phyloP scores from a whole-genome alignment of 306 rosid species.

The Oxytropis ochrocephala region DNA sequence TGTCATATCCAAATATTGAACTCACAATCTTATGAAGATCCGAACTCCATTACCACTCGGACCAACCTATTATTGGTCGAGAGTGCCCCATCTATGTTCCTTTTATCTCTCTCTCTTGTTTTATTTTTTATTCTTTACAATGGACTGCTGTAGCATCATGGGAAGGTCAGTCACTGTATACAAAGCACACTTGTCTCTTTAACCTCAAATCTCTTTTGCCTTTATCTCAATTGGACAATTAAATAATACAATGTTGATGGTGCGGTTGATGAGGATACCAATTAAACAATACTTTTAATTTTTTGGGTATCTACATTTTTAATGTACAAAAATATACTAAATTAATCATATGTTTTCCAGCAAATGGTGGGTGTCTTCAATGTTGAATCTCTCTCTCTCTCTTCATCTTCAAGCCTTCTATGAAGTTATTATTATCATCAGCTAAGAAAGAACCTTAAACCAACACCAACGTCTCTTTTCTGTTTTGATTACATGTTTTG shows the following conservation, averaged over 20 bases:
- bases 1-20: no score
- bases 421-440: no score
- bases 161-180: constrained; percentile 23
- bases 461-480: not conserved
- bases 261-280: constrained; percentile 24
- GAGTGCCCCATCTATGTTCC: not conserved
- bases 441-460: constrained; percentile 11
- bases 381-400: constrained; percentile 23
- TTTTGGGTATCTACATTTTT: not conserved
- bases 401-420: constrained; percentile 20
- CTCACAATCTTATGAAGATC: no score
- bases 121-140: constrained; percentile 11
- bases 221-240: constrained; percentile 12
- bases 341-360: constrained; percentile 29
- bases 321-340: constrained; percentile 22
- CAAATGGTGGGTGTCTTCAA: constrained; percentile 38
- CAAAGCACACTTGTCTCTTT: not conserved
- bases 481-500: constrained; percentile 27
- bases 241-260: constrained; percentile 15
- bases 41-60: no score
- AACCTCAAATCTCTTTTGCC: not conserved
- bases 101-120: not conserved
- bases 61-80: no score
- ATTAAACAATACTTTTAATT: constrained; percentile 3
- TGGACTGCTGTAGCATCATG: constrained; percentile 29